A percentile compares a stretch with the other conserved stretches of the same genome.
Evolutionary conservation across 768 basidiomycete species (phyloP).

Genomic region (Termitomyces sp.): DNA sequence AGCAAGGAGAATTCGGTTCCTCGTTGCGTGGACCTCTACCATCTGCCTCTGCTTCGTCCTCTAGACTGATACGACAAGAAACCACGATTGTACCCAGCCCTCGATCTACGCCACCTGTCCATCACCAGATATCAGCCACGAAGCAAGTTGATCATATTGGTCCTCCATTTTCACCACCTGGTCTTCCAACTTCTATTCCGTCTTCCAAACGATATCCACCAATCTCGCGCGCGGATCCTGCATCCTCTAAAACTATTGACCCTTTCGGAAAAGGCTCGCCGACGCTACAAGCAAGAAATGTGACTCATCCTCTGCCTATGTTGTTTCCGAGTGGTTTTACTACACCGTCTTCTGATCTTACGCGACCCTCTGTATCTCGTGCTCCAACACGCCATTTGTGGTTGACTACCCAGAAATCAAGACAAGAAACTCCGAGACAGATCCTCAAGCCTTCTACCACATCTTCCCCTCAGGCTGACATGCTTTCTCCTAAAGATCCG

Average conservation of each 20-base stretch:
- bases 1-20: neutral
- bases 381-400: neutral
- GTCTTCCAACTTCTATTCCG: neutral
- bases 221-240: neutral
- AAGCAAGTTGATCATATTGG: neutral
- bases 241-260: neutral
- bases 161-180: neutral
- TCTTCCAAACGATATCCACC: neutral
- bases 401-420: neutral
- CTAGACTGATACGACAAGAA: conserved; percentile 1
- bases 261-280: neutral
- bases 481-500: neutral
- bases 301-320: neutral
- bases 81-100: conserved; percentile 2
- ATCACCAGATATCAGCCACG: neutral
- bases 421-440: neutral
- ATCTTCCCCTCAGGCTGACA: neutral
- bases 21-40: neutral
- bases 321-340: neutral
- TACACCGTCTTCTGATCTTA: neutral
- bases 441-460: neutral
- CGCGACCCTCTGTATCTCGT: neutral
- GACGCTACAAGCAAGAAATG: neutral
- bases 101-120: neutral
- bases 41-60: neutral